Percentiles rank a stretch among this genome's conserved stretches.
Evolutionary conservation across 805 yeast genomes (phyloP).

Genomic region (Lipomyces starkeyi): DNA sequence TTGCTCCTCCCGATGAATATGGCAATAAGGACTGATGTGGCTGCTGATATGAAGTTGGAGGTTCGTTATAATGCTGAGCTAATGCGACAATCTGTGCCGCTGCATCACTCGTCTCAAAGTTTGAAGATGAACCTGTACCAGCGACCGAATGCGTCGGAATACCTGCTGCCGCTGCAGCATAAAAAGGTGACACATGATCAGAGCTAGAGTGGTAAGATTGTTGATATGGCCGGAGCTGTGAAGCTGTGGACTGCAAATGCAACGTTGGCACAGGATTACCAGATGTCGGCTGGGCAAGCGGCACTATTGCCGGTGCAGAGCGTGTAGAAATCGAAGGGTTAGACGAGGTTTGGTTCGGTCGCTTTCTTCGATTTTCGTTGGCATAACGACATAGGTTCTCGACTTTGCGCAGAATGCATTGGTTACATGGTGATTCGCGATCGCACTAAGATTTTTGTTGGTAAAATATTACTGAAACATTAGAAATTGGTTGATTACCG

Average conservation of each 20-base stretch:
- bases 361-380: conserved; percentile 6
- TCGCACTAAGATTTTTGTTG: conserved; percentile 28
- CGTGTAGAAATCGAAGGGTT: background rate
- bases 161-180: background rate
- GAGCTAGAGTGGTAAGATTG: background rate
- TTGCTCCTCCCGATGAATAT: background rate
- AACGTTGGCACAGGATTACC: conserved; percentile 9
- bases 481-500: background rate
- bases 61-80: background rate
- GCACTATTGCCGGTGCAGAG: background rate
- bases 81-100: background rate
- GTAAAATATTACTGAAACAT: background rate
- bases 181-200: background rate
- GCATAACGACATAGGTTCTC: conserved; percentile 30
- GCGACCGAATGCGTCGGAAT: background rate
- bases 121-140: background rate
- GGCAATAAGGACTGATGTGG: background rate
- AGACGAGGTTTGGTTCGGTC: background rate
- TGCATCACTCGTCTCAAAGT: background rate
- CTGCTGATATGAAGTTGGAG: background rate
- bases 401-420: conserved; percentile 30
- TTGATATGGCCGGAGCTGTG: background rate
- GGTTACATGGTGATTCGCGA: conserved; percentile 35
- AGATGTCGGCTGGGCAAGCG: conserved; percentile 2
- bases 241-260: conserved; percentile 3